Percentiles rank a stretch among this genome's conserved stretches.
These are phyloP conservation scores for Moesziomyces antarcticus DNA, from an alignment of 1,284 basidiomycete genomes.

Conservation along the genomic window DNA sequence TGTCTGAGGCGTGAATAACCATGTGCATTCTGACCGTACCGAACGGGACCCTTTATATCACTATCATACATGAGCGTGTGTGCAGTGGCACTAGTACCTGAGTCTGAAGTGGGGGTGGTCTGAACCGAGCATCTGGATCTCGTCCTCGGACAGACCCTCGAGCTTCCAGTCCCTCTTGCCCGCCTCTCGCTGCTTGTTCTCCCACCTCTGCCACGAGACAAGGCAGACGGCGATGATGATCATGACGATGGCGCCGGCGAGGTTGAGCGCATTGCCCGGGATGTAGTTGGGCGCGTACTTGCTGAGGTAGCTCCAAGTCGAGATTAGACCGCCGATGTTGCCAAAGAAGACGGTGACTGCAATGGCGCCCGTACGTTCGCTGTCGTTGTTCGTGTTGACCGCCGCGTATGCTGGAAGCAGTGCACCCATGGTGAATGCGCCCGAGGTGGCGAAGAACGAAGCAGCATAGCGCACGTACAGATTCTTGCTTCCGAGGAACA, in stretches of 20 bases:
- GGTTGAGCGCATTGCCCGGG: conserved; percentile 49
- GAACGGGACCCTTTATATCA: too few species aligned
- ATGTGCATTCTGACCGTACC: too few species aligned
- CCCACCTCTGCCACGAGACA: conserved; percentile 36
- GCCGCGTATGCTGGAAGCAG: conserved; percentile 50
- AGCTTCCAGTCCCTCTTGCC: conserved; percentile 27
- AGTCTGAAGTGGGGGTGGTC: conserved; percentile 45
- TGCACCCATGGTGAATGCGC: conserved; percentile 64
- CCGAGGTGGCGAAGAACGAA: conserved; percentile 61
- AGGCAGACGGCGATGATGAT: conserved; percentile 15
- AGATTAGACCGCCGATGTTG: conserved; percentile 63
- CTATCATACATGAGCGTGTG: too few species aligned
- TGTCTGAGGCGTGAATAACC: too few species aligned
- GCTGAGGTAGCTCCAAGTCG: conserved; percentile 60
- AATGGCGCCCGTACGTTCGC: conserved; percentile 58
- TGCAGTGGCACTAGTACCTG: conserved; percentile 14
- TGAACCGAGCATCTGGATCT: conserved; percentile 39
- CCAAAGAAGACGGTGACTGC: conserved; percentile 61
- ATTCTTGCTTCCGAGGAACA: conserved; percentile 56
- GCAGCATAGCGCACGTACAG: conserved; percentile 58
- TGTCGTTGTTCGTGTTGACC: conserved; percentile 64
- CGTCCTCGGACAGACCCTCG: conserved; percentile 20
- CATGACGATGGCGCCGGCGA: conserved; percentile 29
- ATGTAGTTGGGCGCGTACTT: conserved; percentile 43
- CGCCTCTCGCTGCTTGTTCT: conserved; percentile 34